Conservation (phyloP, 495 filamentous ascomycete genomes). For the Daldinia bambusicola region DNA sequence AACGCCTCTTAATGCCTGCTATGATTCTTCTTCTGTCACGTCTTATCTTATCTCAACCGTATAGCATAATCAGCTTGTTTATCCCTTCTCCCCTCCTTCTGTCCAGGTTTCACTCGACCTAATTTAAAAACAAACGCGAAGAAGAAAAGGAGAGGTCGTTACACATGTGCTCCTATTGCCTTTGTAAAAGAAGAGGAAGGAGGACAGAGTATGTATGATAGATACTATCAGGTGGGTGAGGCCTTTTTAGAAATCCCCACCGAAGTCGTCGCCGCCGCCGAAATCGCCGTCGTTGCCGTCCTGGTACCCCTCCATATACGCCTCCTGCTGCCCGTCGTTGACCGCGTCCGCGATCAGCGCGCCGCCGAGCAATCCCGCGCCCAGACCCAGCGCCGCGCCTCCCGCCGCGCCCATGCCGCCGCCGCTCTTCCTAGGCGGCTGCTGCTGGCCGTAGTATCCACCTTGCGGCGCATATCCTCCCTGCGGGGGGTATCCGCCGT, state of each 20-base stretch:
- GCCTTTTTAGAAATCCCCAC: constrained; percentile 68
- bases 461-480: constrained; percentile 52
- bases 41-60: background rate
- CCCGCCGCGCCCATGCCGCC: constrained; percentile 73
- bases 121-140: background rate
- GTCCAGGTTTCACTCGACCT: background rate
- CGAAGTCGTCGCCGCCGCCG: constrained; percentile 50
- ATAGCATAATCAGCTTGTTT: background rate
- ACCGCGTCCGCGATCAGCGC: constrained; percentile 72
- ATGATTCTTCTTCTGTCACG: background rate
- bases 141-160: background rate
- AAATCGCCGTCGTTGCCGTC: constrained; percentile 60
- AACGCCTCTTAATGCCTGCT: constrained; percentile 6
- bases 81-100: background rate
- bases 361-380: constrained; percentile 80
- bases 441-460: constrained; percentile 41
- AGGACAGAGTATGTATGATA: too few species aligned
- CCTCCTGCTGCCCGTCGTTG: constrained; percentile 65
- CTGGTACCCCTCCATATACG: constrained; percentile 58
- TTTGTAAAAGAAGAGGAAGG: too few species aligned
- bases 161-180: too few species aligned
- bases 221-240: too few species aligned
- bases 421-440: constrained; percentile 50
- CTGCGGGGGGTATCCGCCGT: constrained; percentile 51
- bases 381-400: constrained; percentile 78